Conservation (phyloP, 2,329 filamentous ascomycete species). For the Venturiaceae sp. region DNA sequence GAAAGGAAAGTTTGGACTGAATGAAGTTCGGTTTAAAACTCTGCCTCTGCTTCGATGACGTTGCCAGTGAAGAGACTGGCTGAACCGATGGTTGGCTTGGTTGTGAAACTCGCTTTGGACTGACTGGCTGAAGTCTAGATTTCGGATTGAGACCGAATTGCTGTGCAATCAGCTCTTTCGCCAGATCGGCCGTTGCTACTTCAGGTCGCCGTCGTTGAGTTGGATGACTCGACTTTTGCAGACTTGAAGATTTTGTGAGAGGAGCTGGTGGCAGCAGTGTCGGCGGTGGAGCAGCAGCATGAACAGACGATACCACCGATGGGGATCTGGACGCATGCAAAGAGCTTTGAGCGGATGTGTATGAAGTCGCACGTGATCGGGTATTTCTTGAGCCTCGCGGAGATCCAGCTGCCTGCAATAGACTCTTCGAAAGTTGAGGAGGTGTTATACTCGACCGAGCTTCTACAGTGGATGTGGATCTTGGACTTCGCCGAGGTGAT, state of each 20-base stretch:
- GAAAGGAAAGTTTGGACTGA: neutral
- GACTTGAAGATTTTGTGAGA: neutral
- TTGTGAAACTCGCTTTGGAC: neutral
- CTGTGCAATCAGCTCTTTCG: neutral
- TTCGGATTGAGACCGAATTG: neutral
- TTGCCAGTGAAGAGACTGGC: neutral
- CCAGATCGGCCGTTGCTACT: neutral
- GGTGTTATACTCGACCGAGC: neutral
- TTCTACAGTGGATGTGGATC: neutral
- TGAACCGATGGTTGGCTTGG: neutral
- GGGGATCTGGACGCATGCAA: neutral
- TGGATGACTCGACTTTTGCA: neutral
- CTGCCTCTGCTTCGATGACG: neutral
- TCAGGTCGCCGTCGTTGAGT: too few species aligned
- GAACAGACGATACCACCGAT: neutral
- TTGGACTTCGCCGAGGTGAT: neutral
- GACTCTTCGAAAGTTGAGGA: neutral
- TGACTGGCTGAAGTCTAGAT: neutral
- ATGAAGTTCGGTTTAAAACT: too few species aligned
- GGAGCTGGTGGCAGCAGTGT: neutral
- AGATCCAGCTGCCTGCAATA: neutral
- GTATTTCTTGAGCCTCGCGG: neutral
- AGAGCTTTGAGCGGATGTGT: neutral
- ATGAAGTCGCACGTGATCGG: neutral
- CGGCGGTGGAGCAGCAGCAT: neutral